These are phyloP conservation scores for Phlebopus sp. DNA, from an alignment of 1,284 basidiomycete genomes.

Conservation along the genomic window DNA sequence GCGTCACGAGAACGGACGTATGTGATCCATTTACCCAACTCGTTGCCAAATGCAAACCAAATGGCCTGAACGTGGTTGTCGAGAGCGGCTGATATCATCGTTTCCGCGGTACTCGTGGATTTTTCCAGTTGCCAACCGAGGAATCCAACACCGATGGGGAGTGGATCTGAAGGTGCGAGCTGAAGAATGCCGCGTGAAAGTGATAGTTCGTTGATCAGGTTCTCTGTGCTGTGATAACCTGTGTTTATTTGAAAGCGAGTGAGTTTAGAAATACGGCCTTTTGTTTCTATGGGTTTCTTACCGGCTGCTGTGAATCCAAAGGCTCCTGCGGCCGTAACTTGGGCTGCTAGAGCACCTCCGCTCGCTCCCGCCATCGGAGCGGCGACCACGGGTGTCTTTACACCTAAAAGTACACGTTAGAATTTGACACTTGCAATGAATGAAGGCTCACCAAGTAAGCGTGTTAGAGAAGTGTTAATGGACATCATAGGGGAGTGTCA, in stretches of 20 bases:
- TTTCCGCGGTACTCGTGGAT: constrained; percentile 24
- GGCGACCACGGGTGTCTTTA: constrained; percentile 55
- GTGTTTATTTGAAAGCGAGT: constrained; percentile 6
- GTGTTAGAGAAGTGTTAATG: constrained; percentile 38
- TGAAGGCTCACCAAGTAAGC: constrained; percentile 28
- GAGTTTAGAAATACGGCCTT: background rate
- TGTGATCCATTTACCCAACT: constrained; percentile 57
- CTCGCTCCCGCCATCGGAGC: constrained; percentile 69
- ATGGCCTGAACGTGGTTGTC: constrained; percentile 59
- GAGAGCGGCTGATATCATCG: constrained; percentile 48
- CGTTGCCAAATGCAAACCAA: constrained; percentile 70
- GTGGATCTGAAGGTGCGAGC: constrained; percentile 30
- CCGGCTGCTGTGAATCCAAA: constrained; percentile 69
- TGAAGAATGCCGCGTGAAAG: constrained; percentile 43
- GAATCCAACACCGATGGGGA: constrained; percentile 74
- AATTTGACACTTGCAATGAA: background rate
- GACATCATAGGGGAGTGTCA: constrained; percentile 14
- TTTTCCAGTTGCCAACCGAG: constrained; percentile 67
- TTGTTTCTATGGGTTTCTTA: constrained; percentile 19
- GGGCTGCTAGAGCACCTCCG: constrained; percentile 60
- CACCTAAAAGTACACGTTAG: constrained; percentile 33
- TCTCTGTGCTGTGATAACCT: constrained; percentile 47
- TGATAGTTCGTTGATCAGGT: constrained; percentile 46
- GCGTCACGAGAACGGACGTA: constrained; percentile 53
- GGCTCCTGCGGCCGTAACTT: constrained; percentile 61